Evolutionary conservation across 2,329 filamentous ascomycete genomes (phyloP).

Genomic region (Lecanosticta acicola): DNA sequence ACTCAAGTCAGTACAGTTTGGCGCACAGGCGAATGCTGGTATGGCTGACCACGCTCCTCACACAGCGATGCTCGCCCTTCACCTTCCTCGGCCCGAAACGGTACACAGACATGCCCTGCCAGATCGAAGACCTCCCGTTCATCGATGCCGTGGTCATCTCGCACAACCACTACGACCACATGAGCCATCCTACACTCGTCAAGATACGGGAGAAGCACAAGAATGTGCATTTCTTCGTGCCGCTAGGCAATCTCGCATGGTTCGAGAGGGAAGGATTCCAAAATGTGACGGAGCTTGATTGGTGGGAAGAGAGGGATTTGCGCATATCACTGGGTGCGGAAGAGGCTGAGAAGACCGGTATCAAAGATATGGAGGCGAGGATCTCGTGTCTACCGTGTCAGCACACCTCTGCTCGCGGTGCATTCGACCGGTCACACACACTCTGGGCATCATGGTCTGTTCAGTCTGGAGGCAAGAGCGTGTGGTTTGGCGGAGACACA

Average conservation of each 20-base stretch:
- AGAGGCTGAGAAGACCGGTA: neutral
- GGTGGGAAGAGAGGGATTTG: constrained; percentile 85
- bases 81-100: constrained; percentile 66
- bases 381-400: constrained; percentile 80
- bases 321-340: constrained; percentile 45
- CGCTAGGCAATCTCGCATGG: constrained; percentile 76
- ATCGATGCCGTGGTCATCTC: constrained; percentile 73
- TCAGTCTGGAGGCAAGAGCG: constrained; percentile 64
- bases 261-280: constrained; percentile 64
- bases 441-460: constrained; percentile 88
- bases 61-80: constrained; percentile 76
- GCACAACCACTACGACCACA: constrained; percentile 86
- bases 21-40: too few species aligned
- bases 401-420: constrained; percentile 65
- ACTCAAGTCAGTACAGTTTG: too few species aligned
- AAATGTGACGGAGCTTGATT: constrained; percentile 84
- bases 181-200: constrained; percentile 69
- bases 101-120: constrained; percentile 71
- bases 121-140: constrained; percentile 68
- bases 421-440: constrained; percentile 66
- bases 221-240: constrained; percentile 80
- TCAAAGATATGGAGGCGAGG: constrained; percentile 57
- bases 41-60: too few species aligned
- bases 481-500: constrained; percentile 84
- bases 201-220: constrained; percentile 67